Evolutionary conservation across 2,329 filamentous ascomycete species (phyloP).

Genomic region (Phaeosphaeriaceae sp.): DNA sequence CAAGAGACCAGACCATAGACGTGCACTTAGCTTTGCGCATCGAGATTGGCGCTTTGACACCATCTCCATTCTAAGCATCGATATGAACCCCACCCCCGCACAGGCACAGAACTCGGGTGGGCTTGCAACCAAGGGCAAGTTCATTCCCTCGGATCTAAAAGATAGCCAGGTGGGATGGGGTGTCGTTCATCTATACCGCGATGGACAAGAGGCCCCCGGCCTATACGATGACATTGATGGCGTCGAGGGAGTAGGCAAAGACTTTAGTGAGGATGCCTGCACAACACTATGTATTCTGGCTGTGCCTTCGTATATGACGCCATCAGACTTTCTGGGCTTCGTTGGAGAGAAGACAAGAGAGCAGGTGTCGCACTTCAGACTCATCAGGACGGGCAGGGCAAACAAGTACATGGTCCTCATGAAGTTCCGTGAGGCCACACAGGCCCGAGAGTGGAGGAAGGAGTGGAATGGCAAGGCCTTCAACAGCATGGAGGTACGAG

Average conservation of each 20-base stretch:
- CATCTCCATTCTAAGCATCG: conserved; percentile 81
- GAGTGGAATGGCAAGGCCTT: conserved; percentile 94
- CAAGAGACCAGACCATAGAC: conserved; percentile 25
- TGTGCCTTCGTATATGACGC: conserved; percentile 91
- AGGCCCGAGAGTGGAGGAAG: conserved; percentile 78
- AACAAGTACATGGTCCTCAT: conserved; percentile 95
- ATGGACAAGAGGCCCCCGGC: conserved; percentile 74
- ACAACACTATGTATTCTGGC: conserved; percentile 92
- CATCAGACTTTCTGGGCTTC: conserved; percentile 88
- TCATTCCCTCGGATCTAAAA: conserved; percentile 71
- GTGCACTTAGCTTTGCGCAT: conserved; percentile 40
- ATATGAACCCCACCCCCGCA: conserved; percentile 65
- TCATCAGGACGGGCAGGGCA: conserved; percentile 87
- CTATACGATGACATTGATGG: conserved; percentile 62
- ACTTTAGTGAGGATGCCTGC: conserved; percentile 67
- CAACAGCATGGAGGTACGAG: conserved; percentile 83
- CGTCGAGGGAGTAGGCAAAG: conserved; percentile 37
- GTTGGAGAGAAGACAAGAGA: conserved; percentile 86
- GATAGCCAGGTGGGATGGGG: conserved; percentile 88
- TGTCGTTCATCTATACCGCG: conserved; percentile 90
- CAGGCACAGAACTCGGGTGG: conserved; percentile 55
- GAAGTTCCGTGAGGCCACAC: conserved; percentile 81
- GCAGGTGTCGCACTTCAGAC: conserved; percentile 89
- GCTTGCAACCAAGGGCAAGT: conserved; percentile 82
- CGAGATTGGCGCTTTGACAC: conserved; percentile 81